phyloP scores from a whole-genome alignment of 257 asterid species.

The Solanum pinnatisectum region DNA sequence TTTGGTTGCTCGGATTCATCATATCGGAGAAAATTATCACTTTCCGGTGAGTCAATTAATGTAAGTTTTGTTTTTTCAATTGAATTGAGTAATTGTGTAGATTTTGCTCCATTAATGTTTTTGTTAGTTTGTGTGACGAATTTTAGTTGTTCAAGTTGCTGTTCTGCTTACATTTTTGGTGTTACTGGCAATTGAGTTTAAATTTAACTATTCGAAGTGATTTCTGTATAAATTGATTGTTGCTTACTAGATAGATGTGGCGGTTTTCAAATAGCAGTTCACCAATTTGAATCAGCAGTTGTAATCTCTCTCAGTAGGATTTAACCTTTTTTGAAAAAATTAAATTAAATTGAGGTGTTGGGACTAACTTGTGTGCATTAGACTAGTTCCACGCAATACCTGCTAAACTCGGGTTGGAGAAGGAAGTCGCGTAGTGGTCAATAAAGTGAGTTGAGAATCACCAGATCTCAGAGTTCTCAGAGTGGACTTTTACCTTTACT shows the following conservation, averaged over 20 bases:
- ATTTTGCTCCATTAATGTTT: background rate
- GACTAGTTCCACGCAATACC: background rate
- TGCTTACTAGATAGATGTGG: background rate
- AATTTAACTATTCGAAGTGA: background rate
- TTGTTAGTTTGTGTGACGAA: background rate
- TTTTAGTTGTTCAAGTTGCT: background rate
- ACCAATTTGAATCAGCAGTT: background rate
- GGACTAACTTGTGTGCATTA: background rate
- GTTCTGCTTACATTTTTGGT: background rate
- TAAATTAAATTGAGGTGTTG: background rate
- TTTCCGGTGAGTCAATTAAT: background rate
- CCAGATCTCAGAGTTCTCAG: background rate
- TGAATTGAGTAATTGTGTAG: background rate
- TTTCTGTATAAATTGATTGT: background rate
- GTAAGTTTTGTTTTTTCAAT: background rate
- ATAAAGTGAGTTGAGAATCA: background rate
- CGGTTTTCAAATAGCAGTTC: background rate
- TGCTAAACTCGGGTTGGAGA: accelerated
- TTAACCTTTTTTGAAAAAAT: too few relatives aligned
- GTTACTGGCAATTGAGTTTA: background rate
- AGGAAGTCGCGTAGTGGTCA: background rate
- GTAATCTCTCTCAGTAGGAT: background rate
- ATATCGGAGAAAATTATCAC: background rate
- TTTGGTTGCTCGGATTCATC: background rate
- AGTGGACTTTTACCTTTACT: background rate